phyloP scores from a whole-genome alignment of 2,329 filamentous ascomycete genomes.

The Xylaria sp. region DNA sequence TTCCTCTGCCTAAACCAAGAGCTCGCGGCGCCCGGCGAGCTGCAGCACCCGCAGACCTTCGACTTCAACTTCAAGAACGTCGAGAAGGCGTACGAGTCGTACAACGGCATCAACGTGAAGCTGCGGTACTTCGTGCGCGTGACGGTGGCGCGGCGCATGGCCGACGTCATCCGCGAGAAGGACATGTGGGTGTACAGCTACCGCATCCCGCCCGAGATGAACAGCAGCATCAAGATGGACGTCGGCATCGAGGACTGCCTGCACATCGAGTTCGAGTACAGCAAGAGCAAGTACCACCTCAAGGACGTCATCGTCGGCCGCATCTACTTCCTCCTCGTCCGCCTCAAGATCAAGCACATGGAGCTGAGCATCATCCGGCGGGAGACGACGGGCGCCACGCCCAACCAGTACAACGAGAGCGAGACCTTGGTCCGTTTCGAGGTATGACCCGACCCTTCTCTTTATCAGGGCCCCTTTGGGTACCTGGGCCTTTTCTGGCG shows the following conservation, averaged over 20 bases:
- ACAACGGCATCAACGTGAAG: constrained; percentile 99
- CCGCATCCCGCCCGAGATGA: constrained; percentile 96
- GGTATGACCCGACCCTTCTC: constrained; percentile 57
- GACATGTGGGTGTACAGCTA: constrained; percentile 99
- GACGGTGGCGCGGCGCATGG: constrained; percentile 95
- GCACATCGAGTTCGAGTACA: constrained; percentile 99
- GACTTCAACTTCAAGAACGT: constrained; percentile 99
- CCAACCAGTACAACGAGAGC: constrained; percentile 99
- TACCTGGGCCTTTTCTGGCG: constrained; percentile 1
- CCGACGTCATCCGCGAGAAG: constrained; percentile 97
- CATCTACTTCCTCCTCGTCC: constrained; percentile 97
- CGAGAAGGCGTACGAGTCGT: constrained; percentile 99
- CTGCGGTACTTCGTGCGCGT: constrained; percentile 98
- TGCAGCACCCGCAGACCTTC: constrained; percentile 98
- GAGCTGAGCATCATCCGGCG: constrained; percentile 96
- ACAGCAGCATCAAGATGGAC: constrained; percentile 99
- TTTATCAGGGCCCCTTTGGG: not conserved
- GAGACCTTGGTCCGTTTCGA: constrained; percentile 98
- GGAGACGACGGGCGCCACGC: constrained; percentile 94
- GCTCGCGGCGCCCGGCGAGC: constrained; percentile 93
- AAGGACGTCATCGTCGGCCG: constrained; percentile 99
- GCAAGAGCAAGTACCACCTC: constrained; percentile 98
- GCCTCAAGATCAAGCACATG: constrained; percentile 99
- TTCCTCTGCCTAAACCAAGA: constrained; percentile 98
- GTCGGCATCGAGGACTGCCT: constrained; percentile 99